Conservation (phyloP, 2,329 filamentous ascomycete species). For the Onygenales sp. region DNA sequence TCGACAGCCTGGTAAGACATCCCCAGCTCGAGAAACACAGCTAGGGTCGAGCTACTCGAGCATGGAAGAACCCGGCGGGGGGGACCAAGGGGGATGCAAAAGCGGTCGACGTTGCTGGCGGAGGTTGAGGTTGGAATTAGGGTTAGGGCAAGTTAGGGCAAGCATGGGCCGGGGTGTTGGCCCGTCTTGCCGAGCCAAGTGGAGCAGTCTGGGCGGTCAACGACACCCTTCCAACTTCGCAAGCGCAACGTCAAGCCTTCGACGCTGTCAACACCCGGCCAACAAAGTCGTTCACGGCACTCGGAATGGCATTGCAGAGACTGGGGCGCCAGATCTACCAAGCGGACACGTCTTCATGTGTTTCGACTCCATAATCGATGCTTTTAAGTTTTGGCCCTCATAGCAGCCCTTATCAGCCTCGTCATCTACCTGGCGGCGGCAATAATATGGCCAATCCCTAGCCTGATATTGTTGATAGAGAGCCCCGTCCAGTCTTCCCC, state of each 20-base stretch:
- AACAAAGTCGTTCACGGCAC: not conserved
- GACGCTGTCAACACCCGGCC: not conserved
- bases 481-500: not conserved
- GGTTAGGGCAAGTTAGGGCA: no score
- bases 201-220: not conserved
- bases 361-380: not conserved
- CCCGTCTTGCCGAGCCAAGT: constrained; percentile 1
- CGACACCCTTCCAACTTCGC: no score
- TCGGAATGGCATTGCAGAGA: not conserved
- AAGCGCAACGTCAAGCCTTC: not conserved
- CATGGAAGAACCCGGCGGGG: no score
- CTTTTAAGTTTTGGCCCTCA: not conserved
- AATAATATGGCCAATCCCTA: not conserved
- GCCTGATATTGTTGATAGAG: not conserved
- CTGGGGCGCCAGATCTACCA: not conserved
- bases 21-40: no score
- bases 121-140: no score
- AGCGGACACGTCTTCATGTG: not conserved
- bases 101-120: no score
- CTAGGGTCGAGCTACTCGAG: no score
- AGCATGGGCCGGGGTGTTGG: not conserved
- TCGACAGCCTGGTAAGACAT: no score
- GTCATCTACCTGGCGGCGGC: not conserved
- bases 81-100: no score
- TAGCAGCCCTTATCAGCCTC: not conserved